phyloP scores from a whole-genome alignment of 2,329 filamentous ascomycete genomes.

The Ophiosphaerella narmari region DNA sequence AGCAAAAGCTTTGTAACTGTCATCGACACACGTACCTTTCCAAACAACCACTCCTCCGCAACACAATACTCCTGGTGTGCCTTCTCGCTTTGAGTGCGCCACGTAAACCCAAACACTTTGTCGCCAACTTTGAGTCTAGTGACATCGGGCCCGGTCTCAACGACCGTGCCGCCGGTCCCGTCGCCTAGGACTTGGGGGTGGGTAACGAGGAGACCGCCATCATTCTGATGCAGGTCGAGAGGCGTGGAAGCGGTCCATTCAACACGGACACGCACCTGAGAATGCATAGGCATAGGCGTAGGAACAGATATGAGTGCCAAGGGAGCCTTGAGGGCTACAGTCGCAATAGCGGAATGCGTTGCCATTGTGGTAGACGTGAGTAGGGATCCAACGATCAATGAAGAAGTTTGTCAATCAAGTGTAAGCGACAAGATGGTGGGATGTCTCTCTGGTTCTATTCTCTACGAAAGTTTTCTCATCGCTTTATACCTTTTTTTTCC shows the following conservation, averaged over 20 bases:
- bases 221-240: conserved; percentile 65
- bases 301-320: conserved; percentile 44
- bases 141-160: conserved; percentile 54
- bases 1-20: no score
- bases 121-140: conserved; percentile 58
- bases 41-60: conserved; percentile 54
- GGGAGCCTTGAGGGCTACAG: conserved; percentile 43
- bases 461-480: no score
- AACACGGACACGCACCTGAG: conserved; percentile 60
- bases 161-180: conserved; percentile 58
- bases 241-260: conserved; percentile 66
- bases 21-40: conserved; percentile 15
- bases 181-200: conserved; percentile 59
- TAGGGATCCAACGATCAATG: no score
- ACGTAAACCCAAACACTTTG: conserved; percentile 61
- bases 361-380: conserved; percentile 14
- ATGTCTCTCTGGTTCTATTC: no score
- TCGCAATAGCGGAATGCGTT: conserved; percentile 50
- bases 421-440: neutral
- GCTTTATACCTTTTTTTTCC: neutral
- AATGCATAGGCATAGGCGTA: conserved; percentile 37
- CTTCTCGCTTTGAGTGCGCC: conserved; percentile 54
- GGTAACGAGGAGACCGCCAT: conserved; percentile 61
- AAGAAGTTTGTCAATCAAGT: neutral
- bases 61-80: conserved; percentile 63